Conservation (phyloP, 805 yeast genomes). For the Teunomyces pallodes region DNA sequence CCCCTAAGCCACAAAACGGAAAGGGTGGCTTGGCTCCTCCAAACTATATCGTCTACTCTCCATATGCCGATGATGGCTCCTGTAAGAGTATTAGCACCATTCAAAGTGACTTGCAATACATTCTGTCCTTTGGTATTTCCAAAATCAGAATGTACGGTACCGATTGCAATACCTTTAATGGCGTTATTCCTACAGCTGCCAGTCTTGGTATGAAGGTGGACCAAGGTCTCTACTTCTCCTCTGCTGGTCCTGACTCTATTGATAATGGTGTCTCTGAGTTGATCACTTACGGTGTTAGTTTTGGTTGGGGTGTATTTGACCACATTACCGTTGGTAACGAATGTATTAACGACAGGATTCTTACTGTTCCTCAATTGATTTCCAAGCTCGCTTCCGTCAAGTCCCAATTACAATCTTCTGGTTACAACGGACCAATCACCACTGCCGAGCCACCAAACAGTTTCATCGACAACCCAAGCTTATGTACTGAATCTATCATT, state of each 20-base stretch:
- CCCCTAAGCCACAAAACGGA: slow-evolving; percentile 7
- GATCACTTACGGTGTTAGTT: slow-evolving; percentile 45
- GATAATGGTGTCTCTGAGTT: slow-evolving; percentile 56
- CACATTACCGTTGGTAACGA: slow-evolving; percentile 86
- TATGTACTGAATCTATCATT: slow-evolving; percentile 68
- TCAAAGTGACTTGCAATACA: slow-evolving; percentile 53
- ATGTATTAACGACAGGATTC: slow-evolving; percentile 65
- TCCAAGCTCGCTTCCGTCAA: slow-evolving; percentile 65
- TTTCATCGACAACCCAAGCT: slow-evolving; percentile 57
- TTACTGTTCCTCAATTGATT: slow-evolving; percentile 60
- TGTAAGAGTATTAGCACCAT: slow-evolving; percentile 65
- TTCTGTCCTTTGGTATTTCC: slow-evolving; percentile 59
- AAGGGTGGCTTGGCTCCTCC: slow-evolving; percentile 42
- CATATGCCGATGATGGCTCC: slow-evolving; percentile 64
- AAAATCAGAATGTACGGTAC: slow-evolving; percentile 80
- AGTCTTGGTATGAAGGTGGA: slow-evolving; percentile 66
- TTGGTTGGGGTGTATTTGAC: slow-evolving; percentile 72
- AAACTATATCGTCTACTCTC: slow-evolving; percentile 68
- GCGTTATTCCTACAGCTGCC: slow-evolving; percentile 60
- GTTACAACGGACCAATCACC: slow-evolving; percentile 72
- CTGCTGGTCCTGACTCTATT: slow-evolving; percentile 64
- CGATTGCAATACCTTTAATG: slow-evolving; percentile 70
- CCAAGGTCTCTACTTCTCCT: slow-evolving; percentile 83
- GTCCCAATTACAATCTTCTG: slow-evolving; percentile 56
- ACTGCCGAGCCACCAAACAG: slow-evolving; percentile 90